These are phyloP conservation scores for Tubosaeta sp. DNA, from an alignment of 768 basidiomycete genomes.

Conservation along the genomic window DNA sequence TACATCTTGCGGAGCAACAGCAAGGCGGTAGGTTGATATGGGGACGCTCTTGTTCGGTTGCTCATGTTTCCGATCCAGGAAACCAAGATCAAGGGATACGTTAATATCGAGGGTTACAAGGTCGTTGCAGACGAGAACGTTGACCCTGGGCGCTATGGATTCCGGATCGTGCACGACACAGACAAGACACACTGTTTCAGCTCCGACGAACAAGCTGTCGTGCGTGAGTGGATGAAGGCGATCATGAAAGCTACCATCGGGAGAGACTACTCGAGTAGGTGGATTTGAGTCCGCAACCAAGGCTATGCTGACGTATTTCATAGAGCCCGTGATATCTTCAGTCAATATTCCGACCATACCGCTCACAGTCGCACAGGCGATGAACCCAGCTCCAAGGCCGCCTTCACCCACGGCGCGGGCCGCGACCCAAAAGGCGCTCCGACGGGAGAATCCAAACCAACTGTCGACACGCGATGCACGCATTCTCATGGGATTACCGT, in stretches of 20 bases:
- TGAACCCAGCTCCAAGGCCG: slow-evolving; percentile 94
- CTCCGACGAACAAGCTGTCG: slow-evolving; percentile 75
- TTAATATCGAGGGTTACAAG: slow-evolving; percentile 88
- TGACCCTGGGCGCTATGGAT: slow-evolving; percentile 90
- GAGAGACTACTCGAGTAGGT: slow-evolving; percentile 85
- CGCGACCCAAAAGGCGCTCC: slow-evolving; percentile 82
- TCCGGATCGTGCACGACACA: slow-evolving; percentile 86
- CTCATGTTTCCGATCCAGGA: slow-evolving; percentile 48
- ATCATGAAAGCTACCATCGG: slow-evolving; percentile 98
- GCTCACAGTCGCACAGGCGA: slow-evolving; percentile 88
- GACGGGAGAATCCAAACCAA: slow-evolving; percentile 81
- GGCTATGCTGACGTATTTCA: not conserved
- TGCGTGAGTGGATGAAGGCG: slow-evolving; percentile 99
- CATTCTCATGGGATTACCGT: slow-evolving; percentile 61
- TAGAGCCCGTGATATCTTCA: slow-evolving; percentile 92
- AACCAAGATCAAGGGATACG: slow-evolving; percentile 93
- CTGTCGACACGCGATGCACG: slow-evolving; percentile 77
- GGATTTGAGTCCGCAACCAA: not conserved
- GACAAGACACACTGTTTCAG: slow-evolving; percentile 91
- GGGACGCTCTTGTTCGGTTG: not conserved
- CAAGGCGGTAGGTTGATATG: slow-evolving; percentile 33
- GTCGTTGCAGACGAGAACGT: slow-evolving; percentile 90
- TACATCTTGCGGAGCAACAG: slow-evolving; percentile 82
- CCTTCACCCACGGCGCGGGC: slow-evolving; percentile 87
- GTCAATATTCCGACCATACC: slow-evolving; percentile 97